phyloP scores from a whole-genome alignment of 768 basidiomycete genomes.

The Dendrothele bispora region DNA sequence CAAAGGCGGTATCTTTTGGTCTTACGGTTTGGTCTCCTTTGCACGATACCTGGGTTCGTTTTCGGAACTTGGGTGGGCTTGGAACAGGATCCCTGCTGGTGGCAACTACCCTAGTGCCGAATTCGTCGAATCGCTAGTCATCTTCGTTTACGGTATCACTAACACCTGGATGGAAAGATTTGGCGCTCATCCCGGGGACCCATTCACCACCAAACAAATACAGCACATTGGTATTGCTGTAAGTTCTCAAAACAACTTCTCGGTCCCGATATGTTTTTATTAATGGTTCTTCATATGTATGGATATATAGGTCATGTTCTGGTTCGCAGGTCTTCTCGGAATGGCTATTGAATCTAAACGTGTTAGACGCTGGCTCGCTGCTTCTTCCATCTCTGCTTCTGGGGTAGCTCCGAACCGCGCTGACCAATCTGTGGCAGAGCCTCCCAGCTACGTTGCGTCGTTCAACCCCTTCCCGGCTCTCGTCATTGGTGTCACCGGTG shows the following conservation, averaged over 20 bases:
- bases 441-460: slow-evolving; percentile 69
- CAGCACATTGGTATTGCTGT: slow-evolving; percentile 95
- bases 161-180: slow-evolving; percentile 99
- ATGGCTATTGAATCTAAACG: slow-evolving; percentile 84
- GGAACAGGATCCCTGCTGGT: slow-evolving; percentile 71
- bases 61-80: slow-evolving; percentile 90
- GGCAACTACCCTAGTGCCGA: slow-evolving; percentile 64
- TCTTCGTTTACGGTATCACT: slow-evolving; percentile 85
- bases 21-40: slow-evolving; percentile 85
- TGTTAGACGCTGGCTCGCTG: slow-evolving; percentile 73
- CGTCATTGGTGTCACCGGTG: slow-evolving; percentile 90
- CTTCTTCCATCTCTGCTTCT: slow-evolving; percentile 44
- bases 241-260: slow-evolving; percentile 17
- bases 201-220: slow-evolving; percentile 87
- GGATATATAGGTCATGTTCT: slow-evolving; percentile 79
- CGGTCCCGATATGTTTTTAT: neutral
- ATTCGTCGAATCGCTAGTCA: slow-evolving; percentile 75
- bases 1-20: slow-evolving; percentile 93
- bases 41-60: slow-evolving; percentile 93
- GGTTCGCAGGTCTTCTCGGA: slow-evolving; percentile 88
- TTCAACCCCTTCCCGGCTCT: slow-evolving; percentile 95
- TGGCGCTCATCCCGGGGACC: slow-evolving; percentile 76
- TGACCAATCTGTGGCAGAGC: slow-evolving; percentile 52
- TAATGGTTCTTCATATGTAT: too few relatives aligned
- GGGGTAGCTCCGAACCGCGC: slow-evolving; percentile 23